phyloP scores from a whole-genome alignment of 2,329 filamentous ascomycete genomes.

The Pseudogymnoascus sp. region DNA sequence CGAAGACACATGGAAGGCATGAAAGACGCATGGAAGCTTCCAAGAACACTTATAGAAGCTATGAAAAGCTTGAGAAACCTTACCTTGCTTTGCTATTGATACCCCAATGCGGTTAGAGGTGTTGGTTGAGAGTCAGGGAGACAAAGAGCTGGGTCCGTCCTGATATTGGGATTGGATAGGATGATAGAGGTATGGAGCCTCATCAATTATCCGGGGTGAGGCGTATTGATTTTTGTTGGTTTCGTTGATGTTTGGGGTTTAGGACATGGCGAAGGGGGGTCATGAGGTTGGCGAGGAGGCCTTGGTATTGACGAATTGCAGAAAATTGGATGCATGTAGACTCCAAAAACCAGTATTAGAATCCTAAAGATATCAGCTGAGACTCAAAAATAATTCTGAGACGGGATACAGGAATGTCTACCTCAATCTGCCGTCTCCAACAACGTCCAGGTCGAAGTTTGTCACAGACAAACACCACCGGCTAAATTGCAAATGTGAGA shows the following conservation, averaged over 20 bases:
- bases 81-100: constrained; percentile 8
- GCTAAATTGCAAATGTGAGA: background rate
- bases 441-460: background rate
- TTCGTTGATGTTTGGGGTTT: background rate
- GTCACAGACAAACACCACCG: background rate
- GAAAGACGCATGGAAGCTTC: background rate
- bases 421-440: background rate
- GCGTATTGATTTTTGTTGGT: constrained; percentile 1
- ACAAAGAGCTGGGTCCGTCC: background rate
- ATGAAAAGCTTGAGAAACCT: background rate
- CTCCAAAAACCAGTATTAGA: background rate
- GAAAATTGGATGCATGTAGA: background rate
- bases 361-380: constrained; percentile 1
- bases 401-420: background rate
- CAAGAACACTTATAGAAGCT: constrained; percentile 7
- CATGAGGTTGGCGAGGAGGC: background rate
- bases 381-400: background rate
- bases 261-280: background rate
- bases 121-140: background rate
- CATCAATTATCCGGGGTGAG: background rate
- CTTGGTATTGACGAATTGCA: background rate
- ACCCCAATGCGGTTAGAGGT: constrained; percentile 3
- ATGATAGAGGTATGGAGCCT: background rate
- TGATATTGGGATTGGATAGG: background rate
- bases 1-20: background rate